phyloP scores from a whole-genome alignment of 2,329 filamentous ascomycete genomes.

The Dactylellina parvicollis region DNA sequence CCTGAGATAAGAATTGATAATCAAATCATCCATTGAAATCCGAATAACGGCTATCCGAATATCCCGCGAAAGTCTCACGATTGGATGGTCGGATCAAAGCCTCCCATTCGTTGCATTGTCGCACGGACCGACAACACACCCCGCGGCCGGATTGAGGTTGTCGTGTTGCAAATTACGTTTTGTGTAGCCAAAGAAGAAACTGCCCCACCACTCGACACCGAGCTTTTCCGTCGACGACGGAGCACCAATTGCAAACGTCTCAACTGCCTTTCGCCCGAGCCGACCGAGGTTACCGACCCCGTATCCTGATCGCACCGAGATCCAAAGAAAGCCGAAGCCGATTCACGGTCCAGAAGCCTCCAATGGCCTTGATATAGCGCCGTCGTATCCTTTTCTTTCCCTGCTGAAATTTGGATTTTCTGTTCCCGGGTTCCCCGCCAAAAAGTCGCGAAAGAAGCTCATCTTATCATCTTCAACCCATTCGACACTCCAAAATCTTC shows the following conservation, averaged over 20 bases:
- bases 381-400: not conserved
- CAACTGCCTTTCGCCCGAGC: conserved; percentile 49
- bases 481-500: not conserved
- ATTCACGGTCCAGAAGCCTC: conserved; percentile 9
- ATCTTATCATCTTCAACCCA: conserved; percentile 2
- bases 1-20: too few species aligned
- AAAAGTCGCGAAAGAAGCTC: not conserved
- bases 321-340: conserved; percentile 31
- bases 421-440: not conserved
- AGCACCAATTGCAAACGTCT: not conserved
- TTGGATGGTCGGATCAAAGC: too few species aligned
- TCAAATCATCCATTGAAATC: too few species aligned
- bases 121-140: too few species aligned
- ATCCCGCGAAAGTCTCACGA: too few species aligned
- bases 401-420: not conserved
- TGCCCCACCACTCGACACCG: conserved; percentile 28
- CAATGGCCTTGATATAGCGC: conserved; percentile 42
- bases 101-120: too few species aligned
- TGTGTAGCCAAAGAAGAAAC: not conserved
- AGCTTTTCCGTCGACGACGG: conserved; percentile 34
- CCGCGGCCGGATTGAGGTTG: not conserved
- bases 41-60: too few species aligned
- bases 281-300: conserved; percentile 44
- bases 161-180: conserved; percentile 23
- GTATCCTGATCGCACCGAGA: not conserved